These are phyloP conservation scores for Trypanosoma melophagium DNA, from an alignment of 208 protist species.

Conservation along the genomic window DNA sequence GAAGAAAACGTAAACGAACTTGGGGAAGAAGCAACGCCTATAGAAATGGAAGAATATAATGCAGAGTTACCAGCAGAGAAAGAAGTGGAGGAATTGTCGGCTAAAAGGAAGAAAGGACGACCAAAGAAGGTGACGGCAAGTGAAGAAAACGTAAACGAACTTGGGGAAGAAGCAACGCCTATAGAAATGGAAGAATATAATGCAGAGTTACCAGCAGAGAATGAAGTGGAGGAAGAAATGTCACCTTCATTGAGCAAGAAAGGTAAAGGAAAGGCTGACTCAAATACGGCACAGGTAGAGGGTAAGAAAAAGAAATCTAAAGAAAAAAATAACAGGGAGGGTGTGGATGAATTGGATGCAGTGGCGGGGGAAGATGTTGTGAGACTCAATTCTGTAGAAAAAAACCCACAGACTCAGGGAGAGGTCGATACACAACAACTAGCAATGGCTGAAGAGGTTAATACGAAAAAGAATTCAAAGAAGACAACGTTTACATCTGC, in stretches of 20 bases:
- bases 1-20: neutral
- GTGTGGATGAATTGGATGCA: neutral
- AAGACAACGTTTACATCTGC: slow-evolving; percentile 7
- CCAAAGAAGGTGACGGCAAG: neutral
- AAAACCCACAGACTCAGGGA: slow-evolving; percentile 14
- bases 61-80: neutral
- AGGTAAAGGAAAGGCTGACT: slow-evolving; percentile 9
- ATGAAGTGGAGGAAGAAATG: neutral
- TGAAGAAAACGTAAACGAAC: neutral
- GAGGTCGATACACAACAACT: slow-evolving; percentile 15
- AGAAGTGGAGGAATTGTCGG: neutral
- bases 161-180: neutral
- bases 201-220: neutral
- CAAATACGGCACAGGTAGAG: slow-evolving; percentile 6
- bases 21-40: neutral
- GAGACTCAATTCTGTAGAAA: slow-evolving; percentile 11
- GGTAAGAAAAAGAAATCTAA: neutral
- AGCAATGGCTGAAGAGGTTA: slow-evolving; percentile 8
- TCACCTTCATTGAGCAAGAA: too few relatives aligned
- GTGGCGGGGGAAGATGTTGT: slow-evolving; percentile 5
- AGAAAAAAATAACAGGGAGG: neutral
- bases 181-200: slow-evolving; percentile 1
- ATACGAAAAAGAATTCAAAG: slow-evolving; percentile 8
- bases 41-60: neutral
- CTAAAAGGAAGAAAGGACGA: neutral